Conservation (phyloP, 805 yeast genomes). For the Torulaspora quercuum region DNA sequence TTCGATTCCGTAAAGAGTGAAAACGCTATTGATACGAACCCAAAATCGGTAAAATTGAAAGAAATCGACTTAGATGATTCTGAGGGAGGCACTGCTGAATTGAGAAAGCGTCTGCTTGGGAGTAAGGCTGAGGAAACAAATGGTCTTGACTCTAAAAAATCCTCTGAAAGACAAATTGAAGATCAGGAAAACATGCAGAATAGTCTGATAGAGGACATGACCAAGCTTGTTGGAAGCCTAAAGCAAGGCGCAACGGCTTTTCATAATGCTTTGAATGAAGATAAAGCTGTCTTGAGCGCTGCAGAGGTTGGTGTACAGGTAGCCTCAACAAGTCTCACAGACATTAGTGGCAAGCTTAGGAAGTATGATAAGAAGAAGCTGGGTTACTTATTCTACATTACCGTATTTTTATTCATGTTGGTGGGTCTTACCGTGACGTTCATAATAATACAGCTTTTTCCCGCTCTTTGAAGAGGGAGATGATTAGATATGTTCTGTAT, state of each 20-base stretch:
- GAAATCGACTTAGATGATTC: slow-evolving; percentile 1
- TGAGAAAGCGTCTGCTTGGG: slow-evolving; percentile 36
- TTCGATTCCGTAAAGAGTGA: slow-evolving; percentile 23
- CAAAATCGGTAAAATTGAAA: slow-evolving; percentile 1
- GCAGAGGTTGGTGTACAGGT: slow-evolving; percentile 43
- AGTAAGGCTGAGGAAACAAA: slow-evolving; percentile 11
- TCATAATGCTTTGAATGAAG: slow-evolving; percentile 40
- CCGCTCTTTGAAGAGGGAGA: slow-evolving; percentile 35
- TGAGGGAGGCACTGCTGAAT: slow-evolving; percentile 31
- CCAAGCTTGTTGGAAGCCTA: slow-evolving; percentile 37
- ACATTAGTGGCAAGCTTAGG: slow-evolving; percentile 33
- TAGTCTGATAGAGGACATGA: slow-evolving; percentile 39
- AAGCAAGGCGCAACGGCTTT: slow-evolving; percentile 43
- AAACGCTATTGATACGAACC: neutral
- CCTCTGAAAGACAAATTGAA: slow-evolving; percentile 38
- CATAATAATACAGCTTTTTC: slow-evolving; percentile 39
- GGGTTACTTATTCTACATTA: slow-evolving; percentile 32
- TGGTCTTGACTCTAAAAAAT: slow-evolving; percentile 6
- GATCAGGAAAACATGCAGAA: slow-evolving; percentile 40
- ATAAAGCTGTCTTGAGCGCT: slow-evolving; percentile 39
- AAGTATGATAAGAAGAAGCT: slow-evolving; percentile 33
- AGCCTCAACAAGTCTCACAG: slow-evolving; percentile 37
- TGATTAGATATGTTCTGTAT: neutral
- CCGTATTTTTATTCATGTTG: slow-evolving; percentile 28
- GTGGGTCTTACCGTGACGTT: slow-evolving; percentile 36